Evolutionary conservation across 306 rosid species (phyloP).

Genomic region (Cucumis melo): DNA sequence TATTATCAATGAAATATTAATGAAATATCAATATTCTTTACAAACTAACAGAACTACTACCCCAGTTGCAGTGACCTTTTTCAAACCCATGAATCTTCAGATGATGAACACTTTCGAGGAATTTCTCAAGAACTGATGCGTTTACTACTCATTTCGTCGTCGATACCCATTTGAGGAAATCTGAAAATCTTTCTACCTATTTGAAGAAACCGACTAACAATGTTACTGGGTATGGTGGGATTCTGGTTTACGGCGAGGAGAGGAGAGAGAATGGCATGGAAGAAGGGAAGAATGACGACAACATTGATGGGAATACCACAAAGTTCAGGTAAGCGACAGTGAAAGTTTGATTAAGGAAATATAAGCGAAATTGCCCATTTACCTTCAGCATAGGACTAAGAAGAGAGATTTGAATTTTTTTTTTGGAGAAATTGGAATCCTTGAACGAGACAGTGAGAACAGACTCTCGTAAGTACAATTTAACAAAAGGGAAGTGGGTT

Average conservation of each 20-base stretch:
- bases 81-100: constrained; percentile 23
- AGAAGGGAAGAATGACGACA: constrained; percentile 10
- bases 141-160: constrained; percentile 21
- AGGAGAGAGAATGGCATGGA: constrained; percentile 10
- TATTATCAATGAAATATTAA: too few species aligned
- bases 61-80: constrained; percentile 10
- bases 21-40: too few species aligned
- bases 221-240: constrained; percentile 16
- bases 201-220: neutral
- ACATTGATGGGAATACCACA: constrained; percentile 18
- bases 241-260: constrained; percentile 11
- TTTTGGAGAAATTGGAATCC: constrained; percentile 10
- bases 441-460: constrained; percentile 13
- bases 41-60: constrained; percentile 25
- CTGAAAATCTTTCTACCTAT: constrained; percentile 20
- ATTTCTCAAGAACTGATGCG: constrained; percentile 20
- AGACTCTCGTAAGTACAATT: constrained; percentile 41
- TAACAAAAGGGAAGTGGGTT: constrained; percentile 63
- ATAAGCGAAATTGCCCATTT: neutral
- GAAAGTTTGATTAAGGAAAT: constrained; percentile 6
- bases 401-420: constrained; percentile 9
- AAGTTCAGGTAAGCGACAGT: constrained; percentile 8
- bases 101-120: constrained; percentile 13
- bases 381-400: constrained; percentile 5
- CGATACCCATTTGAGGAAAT: constrained; percentile 22